Percentiles rank a stretch among this genome's conserved stretches.
These are phyloP conservation scores for Brassica cretica DNA, from an alignment of 345 rosid species.

Conservation along the genomic window DNA sequence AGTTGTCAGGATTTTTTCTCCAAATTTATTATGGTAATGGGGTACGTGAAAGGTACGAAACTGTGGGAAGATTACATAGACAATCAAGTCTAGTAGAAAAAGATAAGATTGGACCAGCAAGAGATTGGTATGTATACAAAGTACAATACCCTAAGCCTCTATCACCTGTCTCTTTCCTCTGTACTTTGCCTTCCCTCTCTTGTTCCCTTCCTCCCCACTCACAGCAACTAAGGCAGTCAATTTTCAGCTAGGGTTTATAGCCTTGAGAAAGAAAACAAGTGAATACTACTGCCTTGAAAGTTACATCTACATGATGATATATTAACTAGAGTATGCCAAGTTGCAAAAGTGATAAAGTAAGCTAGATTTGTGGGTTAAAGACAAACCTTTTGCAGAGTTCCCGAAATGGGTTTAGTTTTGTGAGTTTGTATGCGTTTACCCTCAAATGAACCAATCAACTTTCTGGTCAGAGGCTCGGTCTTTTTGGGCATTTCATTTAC, in stretches of 20 bases:
- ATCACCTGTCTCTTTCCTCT: slow-evolving; percentile 30
- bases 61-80: not conserved
- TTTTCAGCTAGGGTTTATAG: not conserved
- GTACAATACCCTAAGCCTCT: slow-evolving; percentile 22
- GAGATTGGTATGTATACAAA: slow-evolving; percentile 6
- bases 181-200: slow-evolving; percentile 20
- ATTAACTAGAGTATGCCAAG: slow-evolving; percentile 20
- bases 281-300: slow-evolving; percentile 11
- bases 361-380: slow-evolving; percentile 26
- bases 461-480: slow-evolving; percentile 34
- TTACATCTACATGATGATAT: slow-evolving; percentile 18
- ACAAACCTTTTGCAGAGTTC: slow-evolving; percentile 22
- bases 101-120: slow-evolving; percentile 32
- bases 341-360: slow-evolving; percentile 19
- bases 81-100: not conserved
- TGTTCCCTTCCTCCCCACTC: slow-evolving; percentile 3
- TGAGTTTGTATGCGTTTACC: slow-evolving; percentile 21
- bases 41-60: slow-evolving; percentile 34
- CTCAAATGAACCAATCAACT: slow-evolving; percentile 19
- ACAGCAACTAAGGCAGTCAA: not conserved
- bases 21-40: slow-evolving; percentile 13
- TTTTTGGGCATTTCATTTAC: not conserved
- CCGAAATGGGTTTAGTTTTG: slow-evolving; percentile 26
- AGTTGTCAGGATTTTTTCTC: slow-evolving; percentile 28
- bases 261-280: slow-evolving; percentile 4